Conservation (phyloP, 2,329 filamentous ascomycete species). For the Colletotrichum sp. region DNA sequence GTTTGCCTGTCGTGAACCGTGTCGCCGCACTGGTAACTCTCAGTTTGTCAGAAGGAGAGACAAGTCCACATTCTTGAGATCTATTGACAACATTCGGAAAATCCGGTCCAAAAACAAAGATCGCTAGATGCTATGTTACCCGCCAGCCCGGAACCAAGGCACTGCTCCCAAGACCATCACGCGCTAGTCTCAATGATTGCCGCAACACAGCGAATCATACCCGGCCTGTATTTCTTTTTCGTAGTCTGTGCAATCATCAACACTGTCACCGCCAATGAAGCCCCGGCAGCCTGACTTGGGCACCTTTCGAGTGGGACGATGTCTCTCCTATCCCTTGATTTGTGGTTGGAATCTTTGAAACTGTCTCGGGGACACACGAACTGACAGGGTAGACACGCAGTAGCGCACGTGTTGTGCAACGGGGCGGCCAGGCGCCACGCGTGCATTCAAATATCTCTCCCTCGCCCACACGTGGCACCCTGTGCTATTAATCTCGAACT, state of each 20-base stretch:
- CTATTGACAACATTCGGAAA: neutral
- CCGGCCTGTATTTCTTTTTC: neutral
- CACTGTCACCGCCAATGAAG: neutral
- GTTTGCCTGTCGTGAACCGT: neutral
- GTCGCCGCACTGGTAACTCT: neutral
- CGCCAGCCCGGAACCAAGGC: neutral
- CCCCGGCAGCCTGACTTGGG: neutral
- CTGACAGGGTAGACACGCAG: neutral
- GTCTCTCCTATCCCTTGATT: neutral
- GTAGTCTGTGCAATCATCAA: neutral
- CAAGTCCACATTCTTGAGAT: neutral
- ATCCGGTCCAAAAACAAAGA: neutral
- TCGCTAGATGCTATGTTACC: neutral
- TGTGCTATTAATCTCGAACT: neutral
- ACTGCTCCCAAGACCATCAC: neutral
- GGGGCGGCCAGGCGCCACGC: neutral
- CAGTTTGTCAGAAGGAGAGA: neutral
- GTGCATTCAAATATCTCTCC: neutral
- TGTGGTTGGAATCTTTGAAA: neutral
- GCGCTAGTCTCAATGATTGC: neutral
- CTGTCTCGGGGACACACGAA: neutral
- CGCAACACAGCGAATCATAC: neutral
- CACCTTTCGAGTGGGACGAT: neutral
- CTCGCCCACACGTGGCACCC: neutral
- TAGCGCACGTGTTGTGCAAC: neutral